A percentile compares a stretch with the other conserved stretches of the same genome.
These are phyloP conservation scores for Cyclotella sp. DNA, from an alignment of 108 stramenopile genomes.

Conservation along the genomic window DNA sequence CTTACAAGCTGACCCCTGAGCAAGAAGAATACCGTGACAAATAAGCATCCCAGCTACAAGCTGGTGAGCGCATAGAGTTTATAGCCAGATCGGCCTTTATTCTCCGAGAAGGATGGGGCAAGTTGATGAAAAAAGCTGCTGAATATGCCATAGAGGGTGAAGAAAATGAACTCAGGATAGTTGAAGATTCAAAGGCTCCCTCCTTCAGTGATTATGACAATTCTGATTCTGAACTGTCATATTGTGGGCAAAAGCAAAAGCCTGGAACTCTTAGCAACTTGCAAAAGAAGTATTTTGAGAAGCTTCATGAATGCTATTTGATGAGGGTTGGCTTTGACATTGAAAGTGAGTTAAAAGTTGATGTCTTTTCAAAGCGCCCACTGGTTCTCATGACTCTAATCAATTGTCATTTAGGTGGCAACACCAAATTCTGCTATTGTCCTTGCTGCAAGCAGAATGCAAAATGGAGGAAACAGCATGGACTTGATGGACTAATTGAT, in stretches of 20 bases:
- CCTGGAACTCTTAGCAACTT: background rate
- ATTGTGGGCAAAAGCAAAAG: background rate
- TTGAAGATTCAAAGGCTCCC: background rate
- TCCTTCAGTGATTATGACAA: background rate
- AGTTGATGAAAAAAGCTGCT: background rate
- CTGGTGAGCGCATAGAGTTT: background rate
- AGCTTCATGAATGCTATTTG: background rate
- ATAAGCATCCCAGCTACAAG: background rate
- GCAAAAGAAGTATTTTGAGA: background rate
- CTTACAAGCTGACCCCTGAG: too few species aligned
- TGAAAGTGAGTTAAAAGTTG: too few species aligned
- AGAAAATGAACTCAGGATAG: background rate
- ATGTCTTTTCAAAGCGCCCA: too few species aligned
- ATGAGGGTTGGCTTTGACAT: slow-evolving; percentile 2
- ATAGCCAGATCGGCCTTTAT: background rate
- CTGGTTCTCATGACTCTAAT: background rate
- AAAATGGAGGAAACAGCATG: background rate
- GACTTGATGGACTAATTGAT: background rate
- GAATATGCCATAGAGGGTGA: background rate
- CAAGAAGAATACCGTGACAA: background rate
- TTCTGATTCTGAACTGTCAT: background rate
- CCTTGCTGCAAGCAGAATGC: background rate
- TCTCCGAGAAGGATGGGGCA: background rate
- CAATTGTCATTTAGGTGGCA: background rate
- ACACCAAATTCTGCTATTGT: background rate